Evolutionary conservation across 306 rosid genomes (phyloP), one percentile per base, ranked within the genome.

Genomic region (Ziziphus jujuba): DNA sequence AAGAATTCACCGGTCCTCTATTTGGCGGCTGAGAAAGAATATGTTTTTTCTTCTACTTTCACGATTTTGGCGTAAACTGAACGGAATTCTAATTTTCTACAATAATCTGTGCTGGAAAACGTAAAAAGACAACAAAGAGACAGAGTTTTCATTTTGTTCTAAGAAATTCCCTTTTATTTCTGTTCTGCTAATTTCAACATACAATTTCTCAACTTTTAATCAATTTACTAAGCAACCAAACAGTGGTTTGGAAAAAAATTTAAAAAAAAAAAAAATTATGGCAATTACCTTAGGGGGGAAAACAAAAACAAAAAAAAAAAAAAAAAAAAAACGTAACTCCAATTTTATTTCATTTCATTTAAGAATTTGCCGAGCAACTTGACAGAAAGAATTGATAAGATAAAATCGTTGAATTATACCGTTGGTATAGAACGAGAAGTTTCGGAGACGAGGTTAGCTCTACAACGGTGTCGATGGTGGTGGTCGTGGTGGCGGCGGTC

Each of bases 391-490:
- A 25, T 9, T 20, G 28, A 13, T 6, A 56, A 24, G 9, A 63
- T n/a, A 58, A 59, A 20, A 61, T 16, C 35, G 2, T 7, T 48
- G 58, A 77, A 62, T 59, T 69, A 9, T 65, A 81, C 84, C 45
- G 79, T 48, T 21, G 72, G 63, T 40, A 65, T 58, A 36, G 91
- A 79, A 25, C 61, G 82, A 34, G 87, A 49, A 5, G 90, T 59
- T 0, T 56, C 56, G 3, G 87, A 67, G 34, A 63, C 70, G 31
- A 81, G 78, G 17, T 75, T 80, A 6, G 84, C 28, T 0, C 78
- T 66, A 4, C 76, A 76, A 34, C 77, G 84, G 21, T 51, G 63
- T 5, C 8, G 24, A 15, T 0, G 51, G 51, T 22, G 24, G 51
- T 0, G 51, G 51, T 28, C 3, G 33, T 50, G 55, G 51, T 56